Conservation (phyloP, 768 basidiomycete genomes). For the Rhodocollybia butyracea region DNA sequence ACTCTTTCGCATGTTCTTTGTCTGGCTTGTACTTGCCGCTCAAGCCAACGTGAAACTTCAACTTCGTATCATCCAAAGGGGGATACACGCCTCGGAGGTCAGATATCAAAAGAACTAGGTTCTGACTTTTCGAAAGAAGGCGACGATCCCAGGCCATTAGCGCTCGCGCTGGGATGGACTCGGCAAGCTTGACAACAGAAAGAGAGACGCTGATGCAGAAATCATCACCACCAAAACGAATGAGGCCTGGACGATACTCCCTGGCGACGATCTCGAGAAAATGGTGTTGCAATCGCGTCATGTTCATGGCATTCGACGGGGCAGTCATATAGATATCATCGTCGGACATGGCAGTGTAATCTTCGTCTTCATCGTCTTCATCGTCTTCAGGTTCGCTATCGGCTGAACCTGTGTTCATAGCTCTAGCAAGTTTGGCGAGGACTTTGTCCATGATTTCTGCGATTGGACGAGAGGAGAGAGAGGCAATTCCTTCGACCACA, state of each 20-base stretch:
- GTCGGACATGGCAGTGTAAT: neutral
- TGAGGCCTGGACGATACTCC: conserved; percentile 58
- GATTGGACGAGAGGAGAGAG: conserved; percentile 38
- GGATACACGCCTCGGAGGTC: conserved; percentile 54
- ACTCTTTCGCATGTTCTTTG: conserved; percentile 42
- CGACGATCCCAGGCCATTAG: conserved; percentile 73
- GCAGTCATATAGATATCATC: conserved; percentile 34
- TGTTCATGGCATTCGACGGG: conserved; percentile 52
- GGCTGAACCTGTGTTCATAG: conserved; percentile 11
- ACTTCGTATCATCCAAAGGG: conserved; percentile 17
- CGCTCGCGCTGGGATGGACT: conserved; percentile 57
- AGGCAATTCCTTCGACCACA: conserved; percentile 43
- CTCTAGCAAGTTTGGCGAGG: conserved; percentile 29
- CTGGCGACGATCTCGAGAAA: conserved; percentile 58
- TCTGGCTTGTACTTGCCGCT: conserved; percentile 59
- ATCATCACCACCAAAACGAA: conserved; percentile 46
- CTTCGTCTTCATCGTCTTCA: conserved; percentile 5
- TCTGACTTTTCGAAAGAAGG: conserved; percentile 51
- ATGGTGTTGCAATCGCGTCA: conserved; percentile 54
- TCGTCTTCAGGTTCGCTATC: conserved; percentile 17
- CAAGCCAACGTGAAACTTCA: conserved; percentile 63
- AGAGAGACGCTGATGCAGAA: conserved; percentile 55
- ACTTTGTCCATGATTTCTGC: conserved; percentile 43
- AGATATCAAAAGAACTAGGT: conserved; percentile 65
- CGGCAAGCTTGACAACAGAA: conserved; percentile 49